Evolutionary conservation across 306 rosid species (phyloP).

Genomic region (Trifolium repens): DNA sequence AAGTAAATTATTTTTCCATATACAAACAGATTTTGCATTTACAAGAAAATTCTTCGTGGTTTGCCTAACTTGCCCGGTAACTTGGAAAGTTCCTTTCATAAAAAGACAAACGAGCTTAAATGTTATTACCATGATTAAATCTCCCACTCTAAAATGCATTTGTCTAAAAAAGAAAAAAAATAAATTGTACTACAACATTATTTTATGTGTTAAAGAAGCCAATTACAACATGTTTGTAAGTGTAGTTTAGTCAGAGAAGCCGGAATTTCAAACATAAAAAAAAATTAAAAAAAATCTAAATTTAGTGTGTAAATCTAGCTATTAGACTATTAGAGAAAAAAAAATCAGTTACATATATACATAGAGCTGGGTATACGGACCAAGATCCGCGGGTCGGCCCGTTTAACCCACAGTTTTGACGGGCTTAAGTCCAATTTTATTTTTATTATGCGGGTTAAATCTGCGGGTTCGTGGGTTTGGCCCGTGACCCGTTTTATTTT

Average conservation of each 20-base stretch:
- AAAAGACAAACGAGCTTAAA: not conserved
- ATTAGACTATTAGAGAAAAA: no score
- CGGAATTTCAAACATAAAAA: no score
- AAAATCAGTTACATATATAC: not conserved
- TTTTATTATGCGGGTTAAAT: no score
- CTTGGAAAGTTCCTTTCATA: conserved; percentile 27
- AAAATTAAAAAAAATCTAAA: no score
- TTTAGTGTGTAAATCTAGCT: no score
- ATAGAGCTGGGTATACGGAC: no score
- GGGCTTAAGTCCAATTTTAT: no score
- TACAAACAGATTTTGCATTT: conserved; percentile 28
- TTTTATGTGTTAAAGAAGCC: conserved; percentile 24
- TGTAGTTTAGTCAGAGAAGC: no score
- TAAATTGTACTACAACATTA: not conserved
- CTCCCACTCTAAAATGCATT: not conserved
- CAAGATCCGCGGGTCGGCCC: no score
- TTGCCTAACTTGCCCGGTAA: conserved; percentile 52
- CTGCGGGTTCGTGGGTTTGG: no score
- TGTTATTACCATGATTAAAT: conserved; percentile 10
- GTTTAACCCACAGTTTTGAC: no score
- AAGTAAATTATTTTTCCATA: conserved; percentile 27
- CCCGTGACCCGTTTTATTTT: no score
- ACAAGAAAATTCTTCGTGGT: conserved; percentile 35
- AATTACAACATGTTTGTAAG: not conserved
- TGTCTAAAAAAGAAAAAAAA: not conserved